Evolutionary conservation across 371 early-diverging fungal genomes (phyloP), one percentile per base, ranked within the genome.

Genomic region (Chytridium lagenaria): DNA sequence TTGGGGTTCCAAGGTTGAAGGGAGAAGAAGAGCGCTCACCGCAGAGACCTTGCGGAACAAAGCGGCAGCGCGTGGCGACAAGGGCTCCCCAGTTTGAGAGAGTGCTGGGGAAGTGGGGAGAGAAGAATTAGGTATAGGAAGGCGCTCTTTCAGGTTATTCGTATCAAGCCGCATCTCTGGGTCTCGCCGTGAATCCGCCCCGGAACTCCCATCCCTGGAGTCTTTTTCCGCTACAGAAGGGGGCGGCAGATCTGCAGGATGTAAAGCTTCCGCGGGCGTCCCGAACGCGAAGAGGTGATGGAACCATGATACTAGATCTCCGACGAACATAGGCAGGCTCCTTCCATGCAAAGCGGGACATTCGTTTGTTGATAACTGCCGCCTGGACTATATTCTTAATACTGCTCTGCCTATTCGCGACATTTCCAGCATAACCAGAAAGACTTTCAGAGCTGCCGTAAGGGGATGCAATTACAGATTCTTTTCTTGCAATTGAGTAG

Each of bases 311-410:
- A 19, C 44, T 44, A 19, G 44, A 44, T 19, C 19, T 44, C 19
- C 44, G 44, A 7, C 44, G 44, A 12, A 44, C 44, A 44, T 44
- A 44, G 7, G 44, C 44, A 7, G 44, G 44, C 19, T 44, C 44
- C 36, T 36, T 50, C 50, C 59, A 59, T 22, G 74, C 69, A 37
- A 72, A 49, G 28, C 65, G 68, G 1, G 76, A 75, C 23, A 67
- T 65, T 5, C 78, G 69, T 70, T 78, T 78, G 61, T 78, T 75
- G 38, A 75, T n/a, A 68, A 78, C 66, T 12, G 74, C 74, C n/a
- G 78, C 78, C 49, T 78, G 75, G 19, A 78, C 78, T 19, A 64
- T 66, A 1, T 70, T 69, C 71, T 78, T 75, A 1, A 78, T 68
- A 3, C 44, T 76, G 49, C 59, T 50, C 7, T 7, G 19, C 19